Conservation (phyloP, 2,329 filamentous ascomycete species). For the Aotearoamyces nothofagi region DNA sequence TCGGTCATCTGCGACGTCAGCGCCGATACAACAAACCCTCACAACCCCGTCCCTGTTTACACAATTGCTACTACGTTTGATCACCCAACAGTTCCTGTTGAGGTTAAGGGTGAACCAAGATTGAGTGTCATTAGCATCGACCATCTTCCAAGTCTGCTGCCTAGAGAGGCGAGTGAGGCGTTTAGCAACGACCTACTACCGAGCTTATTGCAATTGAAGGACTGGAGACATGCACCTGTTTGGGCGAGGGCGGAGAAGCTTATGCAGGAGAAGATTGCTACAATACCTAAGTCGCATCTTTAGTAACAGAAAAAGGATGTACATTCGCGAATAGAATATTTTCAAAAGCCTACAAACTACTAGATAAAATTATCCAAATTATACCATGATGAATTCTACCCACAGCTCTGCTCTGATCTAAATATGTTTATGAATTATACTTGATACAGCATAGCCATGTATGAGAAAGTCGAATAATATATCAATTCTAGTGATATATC, state of each 20-base stretch:
- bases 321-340: too few relatives aligned
- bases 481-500: too few relatives aligned
- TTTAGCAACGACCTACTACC: constrained; percentile 71
- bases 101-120: constrained; percentile 34
- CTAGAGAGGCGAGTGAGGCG: constrained; percentile 73
- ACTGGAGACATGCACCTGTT: constrained; percentile 54
- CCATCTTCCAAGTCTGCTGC: constrained; percentile 69
- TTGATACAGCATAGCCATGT: too few relatives aligned
- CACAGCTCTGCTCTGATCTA: too few relatives aligned
- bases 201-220: constrained; percentile 61
- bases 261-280: constrained; percentile 68
- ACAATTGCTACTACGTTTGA: constrained; percentile 73
- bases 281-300: too few relatives aligned
- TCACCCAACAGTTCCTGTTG: constrained; percentile 69
- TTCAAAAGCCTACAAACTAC: too few relatives aligned
- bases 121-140: constrained; percentile 79
- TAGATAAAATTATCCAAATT: too few relatives aligned
- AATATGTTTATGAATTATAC: too few relatives aligned
- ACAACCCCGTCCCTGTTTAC: constrained; percentile 64
- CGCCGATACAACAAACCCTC: constrained; percentile 58
- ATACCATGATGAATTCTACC: too few relatives aligned
- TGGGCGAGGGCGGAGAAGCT: constrained; percentile 76
- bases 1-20: constrained; percentile 69
- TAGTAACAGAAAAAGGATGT: too few relatives aligned
- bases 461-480: too few relatives aligned